Base-by-base conservation (phyloP, 805 yeast species). In the Tetrapisispora iriomotensis region DNA sequence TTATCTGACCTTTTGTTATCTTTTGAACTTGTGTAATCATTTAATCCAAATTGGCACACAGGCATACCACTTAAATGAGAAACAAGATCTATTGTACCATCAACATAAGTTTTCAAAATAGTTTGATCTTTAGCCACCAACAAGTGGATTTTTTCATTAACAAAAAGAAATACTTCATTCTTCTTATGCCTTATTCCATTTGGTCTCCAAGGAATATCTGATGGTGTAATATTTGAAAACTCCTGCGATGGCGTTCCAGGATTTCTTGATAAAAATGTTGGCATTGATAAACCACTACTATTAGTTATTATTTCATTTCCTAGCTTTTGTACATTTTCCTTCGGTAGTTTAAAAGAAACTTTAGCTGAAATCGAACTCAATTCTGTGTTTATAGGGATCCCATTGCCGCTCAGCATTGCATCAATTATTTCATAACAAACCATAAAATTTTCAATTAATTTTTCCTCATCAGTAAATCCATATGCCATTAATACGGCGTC, bases 1-100 rank as follows among this genome's bases (percentile, higher is more conserved):
- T 56, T 63, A 38, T 45, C 50, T 3, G 44, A 46, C 18, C 32
- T 39, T 31, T 39, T 37, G 3, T 47, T 43, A 20, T 46, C 44
- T 1, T 42, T 45, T 20, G 40, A 41, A 23, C 62, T 57, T 19
- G 64, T 45, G 13, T 71, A 62, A 45, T 82, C 87, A 45, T 78
- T 76, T 35, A 90, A 67, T 0, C 90, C 94, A 56, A 88, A 79
- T 35, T 77, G 74, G 57, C 96, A 88, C 19, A 71, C 71, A 0
- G 96, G 96, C 72, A 77, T 75, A 3, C 96, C 96, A 0, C 83
- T 71, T 10, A 88, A 61, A 31, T 77, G 84, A 0, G 90, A 67
- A 36, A 79, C 77, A 71, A 85, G 71, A 37, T 71, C 67, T 34
- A 88, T 76, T 9, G 72, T 65, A 5, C 96, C 96, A 46, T 81